Evolutionary conservation across 495 filamentous ascomycete species (phyloP), one percentile per base, ranked within the genome.

Genomic region (Aspergillus bertholletiae): DNA sequence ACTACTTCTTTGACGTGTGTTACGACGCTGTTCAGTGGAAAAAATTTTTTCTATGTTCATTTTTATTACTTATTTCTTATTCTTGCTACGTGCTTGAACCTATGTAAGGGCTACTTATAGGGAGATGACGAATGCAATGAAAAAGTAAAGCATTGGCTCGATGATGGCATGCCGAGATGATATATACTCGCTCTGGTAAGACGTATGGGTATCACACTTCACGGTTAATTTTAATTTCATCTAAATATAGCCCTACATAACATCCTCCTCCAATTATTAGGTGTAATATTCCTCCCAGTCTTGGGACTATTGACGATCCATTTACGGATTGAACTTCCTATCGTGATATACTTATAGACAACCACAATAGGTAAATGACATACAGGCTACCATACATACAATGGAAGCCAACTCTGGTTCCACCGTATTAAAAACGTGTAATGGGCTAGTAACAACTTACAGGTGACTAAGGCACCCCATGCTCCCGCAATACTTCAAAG

Each of bases 11-110:
- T 71, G 63, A 64, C 63, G 65, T 64, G 61, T 68, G 64, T 67
- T 69, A 71, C 61, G 72, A 72, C 49, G 70, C 64, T 70, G 65
- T 68, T 66, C 55, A 61, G 63, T 62, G 54, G 62, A 66, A 62
- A 73, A 64, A 56, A 54, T 39, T 59, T 44, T 52, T 53, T 51
- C 47, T 54, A 40, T 53, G 27, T 56, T 53, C 17, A 49, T 56
- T 51, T 58, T 59, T 67, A 63, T 58, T 48, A 56, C 49, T 64
- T 51, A 58, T 51, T 66, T 52, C 28, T 59, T 59, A 66, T 64
- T 37, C 24, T n/a, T 58, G 55, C 57, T 48, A 48, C 55, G 54
- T 67, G 62, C 67, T 69, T 70, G 62, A 64, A 57, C 63, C 53
- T 62, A 63, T 64, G 66, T 72, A 71, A 65, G 67, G 61, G 55